Percentiles rank a stretch among this genome's conserved stretches.
phyloP scores from a whole-genome alignment of 1,139 yeast species.

The Kluyveromyces sp. region DNA sequence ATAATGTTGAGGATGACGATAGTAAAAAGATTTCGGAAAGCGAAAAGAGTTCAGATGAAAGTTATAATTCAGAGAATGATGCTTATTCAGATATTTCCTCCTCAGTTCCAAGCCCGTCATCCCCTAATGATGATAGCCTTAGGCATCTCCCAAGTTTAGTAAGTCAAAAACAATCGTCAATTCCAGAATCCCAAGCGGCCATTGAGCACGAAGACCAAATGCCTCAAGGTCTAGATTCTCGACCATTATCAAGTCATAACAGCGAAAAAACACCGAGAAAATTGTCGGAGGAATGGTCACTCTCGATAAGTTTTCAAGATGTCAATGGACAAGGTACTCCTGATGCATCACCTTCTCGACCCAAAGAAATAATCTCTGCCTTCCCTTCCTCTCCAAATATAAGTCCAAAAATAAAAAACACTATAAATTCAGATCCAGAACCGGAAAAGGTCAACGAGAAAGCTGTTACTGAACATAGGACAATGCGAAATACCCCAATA shows the following conservation, averaged over 20 bases:
- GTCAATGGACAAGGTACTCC: slow-evolving; percentile 4
- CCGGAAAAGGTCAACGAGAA: too few species aligned
- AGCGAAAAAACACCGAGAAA: neutral
- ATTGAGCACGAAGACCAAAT: too few species aligned
- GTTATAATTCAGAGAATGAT: slow-evolving; percentile 5
- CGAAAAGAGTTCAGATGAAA: too few species aligned
- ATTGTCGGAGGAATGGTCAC: slow-evolving; percentile 2
- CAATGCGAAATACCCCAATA: neutral
- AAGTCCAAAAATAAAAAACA: neutral
- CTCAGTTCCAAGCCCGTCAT: slow-evolving; percentile 5
- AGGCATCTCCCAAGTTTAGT: neutral
- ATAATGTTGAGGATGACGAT: neutral
- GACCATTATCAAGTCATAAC: neutral
- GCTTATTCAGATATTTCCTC: slow-evolving; percentile 7
- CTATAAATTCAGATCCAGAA: too few species aligned
- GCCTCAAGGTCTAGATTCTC: too few species aligned
- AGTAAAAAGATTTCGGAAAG: neutral
- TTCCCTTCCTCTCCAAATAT: slow-evolving; percentile 1
- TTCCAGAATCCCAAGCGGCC: neutral
- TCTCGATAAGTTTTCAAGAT: slow-evolving; percentile 1
- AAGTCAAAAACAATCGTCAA: neutral
- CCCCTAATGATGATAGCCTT: neutral
- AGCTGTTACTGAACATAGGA: neutral
- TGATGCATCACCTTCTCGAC: neutral
- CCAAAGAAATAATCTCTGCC: neutral